phyloP scores from a whole-genome alignment of 116 monocot genomes.

The Phalaenopsis hybrid region DNA sequence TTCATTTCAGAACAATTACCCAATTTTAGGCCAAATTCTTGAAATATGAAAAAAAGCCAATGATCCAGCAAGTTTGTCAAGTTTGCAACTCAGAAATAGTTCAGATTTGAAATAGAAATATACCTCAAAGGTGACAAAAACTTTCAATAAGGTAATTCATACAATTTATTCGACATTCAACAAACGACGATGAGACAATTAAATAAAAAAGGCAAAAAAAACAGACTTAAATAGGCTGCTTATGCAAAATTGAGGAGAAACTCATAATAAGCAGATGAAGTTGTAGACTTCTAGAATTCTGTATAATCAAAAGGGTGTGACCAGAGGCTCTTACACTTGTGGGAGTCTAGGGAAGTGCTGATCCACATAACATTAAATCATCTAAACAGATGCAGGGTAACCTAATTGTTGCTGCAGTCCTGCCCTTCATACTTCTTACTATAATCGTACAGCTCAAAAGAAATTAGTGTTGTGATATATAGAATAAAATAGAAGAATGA shows the following conservation, averaged over 20 bases:
- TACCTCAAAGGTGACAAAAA: neutral
- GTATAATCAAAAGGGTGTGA: neutral
- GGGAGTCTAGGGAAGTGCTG: neutral
- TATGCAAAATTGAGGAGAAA: neutral
- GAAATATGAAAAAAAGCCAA: neutral
- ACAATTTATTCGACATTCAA: constrained; percentile 1
- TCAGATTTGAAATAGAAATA: neutral
- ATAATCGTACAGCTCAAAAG: neutral
- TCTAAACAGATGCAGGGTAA: neutral
- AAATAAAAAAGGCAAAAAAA: neutral
- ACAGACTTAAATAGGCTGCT: neutral
- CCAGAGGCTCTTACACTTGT: neutral
- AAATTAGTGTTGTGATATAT: no score
- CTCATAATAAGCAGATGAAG: neutral
- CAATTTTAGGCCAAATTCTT: neutral
- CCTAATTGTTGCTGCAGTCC: neutral
- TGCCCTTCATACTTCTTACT: neutral
- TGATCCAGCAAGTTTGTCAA: neutral
- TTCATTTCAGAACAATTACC: neutral
- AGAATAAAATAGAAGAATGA: no score
- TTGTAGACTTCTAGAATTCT: neutral
- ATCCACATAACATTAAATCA: neutral
- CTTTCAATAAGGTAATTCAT: neutral
- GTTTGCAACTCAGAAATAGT: neutral
- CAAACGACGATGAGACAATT: neutral